Evolutionary conservation across 2,329 filamentous ascomycete species (phyloP), one percentile per base, ranked within the genome.

Genomic region (Fonsecaea pugnacius): DNA sequence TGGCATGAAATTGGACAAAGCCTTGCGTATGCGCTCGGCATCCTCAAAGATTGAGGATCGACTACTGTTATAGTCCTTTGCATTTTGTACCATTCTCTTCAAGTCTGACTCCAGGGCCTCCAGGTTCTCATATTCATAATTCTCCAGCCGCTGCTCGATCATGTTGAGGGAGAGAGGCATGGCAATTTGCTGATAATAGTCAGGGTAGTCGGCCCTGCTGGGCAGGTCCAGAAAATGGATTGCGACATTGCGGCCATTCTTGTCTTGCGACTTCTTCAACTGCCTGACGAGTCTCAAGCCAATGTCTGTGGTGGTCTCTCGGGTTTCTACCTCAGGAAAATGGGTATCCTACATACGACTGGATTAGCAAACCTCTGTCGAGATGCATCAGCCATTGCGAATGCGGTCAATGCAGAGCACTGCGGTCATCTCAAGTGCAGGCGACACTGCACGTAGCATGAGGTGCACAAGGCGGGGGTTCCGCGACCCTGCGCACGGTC

Each of bases 31-130:
- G 55, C 91, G 87, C 77, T 96, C 92, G 8, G 92, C 91, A 78
- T 96, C 92, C 50, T 92, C 89, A 73, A 89, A 94, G 40, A 90
- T 83, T 63, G 87, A 79, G 0, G 91, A 91, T 50, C 84, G 85
- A 70, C 89, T 89, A 65, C 88, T 83, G 73, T 94, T 94, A 78
- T 87, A 95, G 60, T 91, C 88, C 76, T 96, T 96, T 38, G 91
- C 91, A 73, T 96, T 96, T 69, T 87, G 84, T 61, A 96, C 89
- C 84, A 96, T 90, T 68, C 92, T 88, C 80, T 95, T 96, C 74
- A 94, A 85, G 74, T 93, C 93, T 73, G 90, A 89, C 76, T 96
- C 92, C 12, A 96, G 80, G 56, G 89, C 83, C 5, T 91, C 87
- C 55, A 96, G 82, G 58, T 80, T 89, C 14, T 83, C 75, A 74